Evolutionary conservation across 805 yeast genomes (phyloP), one percentile per base, ranked within the genome.

Genomic region (Sugiyamaella smithiae): DNA sequence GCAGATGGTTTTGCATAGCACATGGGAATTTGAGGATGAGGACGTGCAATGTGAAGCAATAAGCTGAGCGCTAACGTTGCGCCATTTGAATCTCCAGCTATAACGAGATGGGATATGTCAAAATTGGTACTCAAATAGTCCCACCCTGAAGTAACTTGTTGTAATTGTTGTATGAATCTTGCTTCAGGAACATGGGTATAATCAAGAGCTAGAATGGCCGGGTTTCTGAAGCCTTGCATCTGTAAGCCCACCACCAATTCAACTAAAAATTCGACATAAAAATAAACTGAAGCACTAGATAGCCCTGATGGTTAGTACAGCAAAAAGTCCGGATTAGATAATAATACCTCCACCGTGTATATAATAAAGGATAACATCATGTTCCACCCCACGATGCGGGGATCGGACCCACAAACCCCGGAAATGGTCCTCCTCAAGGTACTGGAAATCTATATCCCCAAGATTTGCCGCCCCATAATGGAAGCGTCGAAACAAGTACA

Each of bases 1-100:
- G 68, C 67, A 9, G 55, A 57, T 2, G 75, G 74, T 12, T 26
- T 26, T 26, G 31, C 24, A 19, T 22, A 43, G 19, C 4, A 46
- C 46, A 46, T 45, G 1, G 52, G 42, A 6, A 53, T 51, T 2
- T 40, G 53, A 24, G 56, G 59, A 14, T 55, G 52, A 0, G 76
- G 73, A n/a, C 55, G 36, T n/a, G 65, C 61, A 25, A 68, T 57
- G 53, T 70, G 72, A 16, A 72, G 61, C 43, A 75, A 46, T 45
- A 72, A 55, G 9, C 71, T 57, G 41, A 75, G 51, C 2, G 65
- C 62, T 32, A 74, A 51, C n/a, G 71, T 72, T 0, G 75, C 80
- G 1, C 82, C 82, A 3, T 69, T 59, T 0, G 80, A 75, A 45
- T 77, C 80, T 0, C 81, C 82, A 43, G 66, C 57, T 3, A 74